Evolutionary conservation across 2,329 filamentous ascomycete species (phyloP).

Genomic region (Furcasterigmium furcatum): DNA sequence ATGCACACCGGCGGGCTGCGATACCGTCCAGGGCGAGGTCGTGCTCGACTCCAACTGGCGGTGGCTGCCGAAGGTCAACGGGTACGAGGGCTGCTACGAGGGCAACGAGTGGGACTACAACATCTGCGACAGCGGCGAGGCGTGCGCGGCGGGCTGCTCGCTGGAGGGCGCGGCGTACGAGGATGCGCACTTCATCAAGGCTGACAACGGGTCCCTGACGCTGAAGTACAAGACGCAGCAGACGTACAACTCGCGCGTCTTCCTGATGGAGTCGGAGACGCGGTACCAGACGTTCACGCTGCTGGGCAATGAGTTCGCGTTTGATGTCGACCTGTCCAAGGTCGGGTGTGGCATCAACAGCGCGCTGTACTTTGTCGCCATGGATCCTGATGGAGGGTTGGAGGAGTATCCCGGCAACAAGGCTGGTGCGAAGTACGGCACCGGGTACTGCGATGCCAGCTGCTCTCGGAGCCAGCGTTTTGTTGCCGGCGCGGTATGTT

Average conservation of each 20-base stretch:
- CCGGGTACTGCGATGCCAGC: conserved; percentile 48
- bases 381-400: conserved; percentile 50
- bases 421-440: conserved; percentile 50
- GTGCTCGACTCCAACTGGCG: conserved; percentile 8
- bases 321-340: conserved; percentile 63
- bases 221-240: conserved; percentile 48
- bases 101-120: conserved; percentile 32
- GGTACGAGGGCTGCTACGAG: conserved; percentile 44
- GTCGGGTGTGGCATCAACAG: conserved; percentile 64
- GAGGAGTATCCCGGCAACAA: conserved; percentile 37
- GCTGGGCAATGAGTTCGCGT: conserved; percentile 60
- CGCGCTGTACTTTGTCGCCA: conserved; percentile 57
- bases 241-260: conserved; percentile 47
- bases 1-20: not conserved
- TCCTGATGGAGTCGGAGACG: conserved; percentile 51
- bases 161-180: conserved; percentile 43
- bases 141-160: conserved; percentile 39
- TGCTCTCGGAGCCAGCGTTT: conserved; percentile 43
- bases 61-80: conserved; percentile 15
- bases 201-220: conserved; percentile 40
- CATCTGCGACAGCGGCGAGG: conserved; percentile 27
- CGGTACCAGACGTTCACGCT: conserved; percentile 60
- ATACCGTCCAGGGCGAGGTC: conserved; percentile 2
- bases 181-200: conserved; percentile 41
- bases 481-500: conserved; percentile 34